Conservation (phyloP, 208 protist species). For the Acanthamoeba divionensis region DNA sequence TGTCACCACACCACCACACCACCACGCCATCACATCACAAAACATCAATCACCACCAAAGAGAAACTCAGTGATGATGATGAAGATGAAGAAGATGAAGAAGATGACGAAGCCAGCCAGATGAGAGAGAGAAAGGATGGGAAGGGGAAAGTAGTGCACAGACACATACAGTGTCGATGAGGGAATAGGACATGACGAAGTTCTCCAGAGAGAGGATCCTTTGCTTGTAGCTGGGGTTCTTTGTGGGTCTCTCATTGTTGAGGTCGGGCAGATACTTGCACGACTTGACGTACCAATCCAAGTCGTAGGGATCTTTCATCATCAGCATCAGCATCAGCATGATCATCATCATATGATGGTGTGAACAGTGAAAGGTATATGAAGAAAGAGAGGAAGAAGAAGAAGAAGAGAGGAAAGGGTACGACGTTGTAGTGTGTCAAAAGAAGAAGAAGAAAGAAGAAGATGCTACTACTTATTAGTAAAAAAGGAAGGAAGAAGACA, state of each 20-base stretch:
- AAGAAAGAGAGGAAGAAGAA: too few relatives aligned
- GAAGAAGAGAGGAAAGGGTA: too few relatives aligned
- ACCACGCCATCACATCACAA: background rate
- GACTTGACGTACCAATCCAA: constrained; percentile 12
- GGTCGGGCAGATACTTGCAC: background rate
- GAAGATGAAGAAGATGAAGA: background rate
- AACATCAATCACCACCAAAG: background rate
- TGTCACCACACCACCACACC: background rate
- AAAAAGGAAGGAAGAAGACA: too few relatives aligned
- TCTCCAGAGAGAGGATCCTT: constrained; percentile 10
- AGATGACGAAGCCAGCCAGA: too few relatives aligned
- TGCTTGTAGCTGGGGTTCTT: constrained; percentile 32
- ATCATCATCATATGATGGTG: too few relatives aligned
- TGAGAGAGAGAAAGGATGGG: background rate
- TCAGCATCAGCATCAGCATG: too few relatives aligned
- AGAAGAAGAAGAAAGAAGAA: too few relatives aligned
- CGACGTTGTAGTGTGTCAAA: too few relatives aligned
- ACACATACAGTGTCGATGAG: background rate
- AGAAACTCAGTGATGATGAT: background rate
- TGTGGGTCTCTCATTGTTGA: constrained; percentile 21
- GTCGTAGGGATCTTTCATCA: constrained; percentile 49
- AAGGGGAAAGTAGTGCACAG: background rate
- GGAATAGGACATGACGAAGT: constrained; percentile 47
- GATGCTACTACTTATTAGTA: too few relatives aligned
- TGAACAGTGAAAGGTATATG: too few relatives aligned